A percentile compares a stretch with the other conserved stretches of the same genome.
phyloP scores from a whole-genome alignment of 352 stramenopile species.

The Phytophthora foliorum region DNA sequence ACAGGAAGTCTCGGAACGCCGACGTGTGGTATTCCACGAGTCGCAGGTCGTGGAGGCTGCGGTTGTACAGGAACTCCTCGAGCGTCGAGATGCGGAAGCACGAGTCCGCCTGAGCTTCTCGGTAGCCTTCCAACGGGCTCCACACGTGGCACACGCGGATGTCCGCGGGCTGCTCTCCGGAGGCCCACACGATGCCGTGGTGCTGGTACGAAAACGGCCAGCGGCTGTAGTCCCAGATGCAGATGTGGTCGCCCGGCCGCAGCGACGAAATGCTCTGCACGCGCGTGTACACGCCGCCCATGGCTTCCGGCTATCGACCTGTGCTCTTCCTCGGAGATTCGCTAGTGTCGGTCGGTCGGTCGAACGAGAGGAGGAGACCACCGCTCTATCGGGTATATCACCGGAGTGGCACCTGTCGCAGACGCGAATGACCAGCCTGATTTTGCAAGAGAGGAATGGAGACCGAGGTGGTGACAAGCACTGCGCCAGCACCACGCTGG shows the following conservation, averaged over 20 bases:
- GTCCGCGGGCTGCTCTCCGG: slow-evolving; percentile 48
- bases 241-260: slow-evolving; percentile 77
- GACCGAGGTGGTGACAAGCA: background rate
- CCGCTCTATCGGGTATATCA: too few relatives aligned
- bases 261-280: slow-evolving; percentile 62
- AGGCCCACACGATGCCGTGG: slow-evolving; percentile 79
- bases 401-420: slow-evolving; percentile 33
- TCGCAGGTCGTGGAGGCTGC: slow-evolving; percentile 52
- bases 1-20: slow-evolving; percentile 66
- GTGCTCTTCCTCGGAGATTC: slow-evolving; percentile 9
- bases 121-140: slow-evolving; percentile 65
- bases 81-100: slow-evolving; percentile 84
- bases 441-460: slow-evolving; percentile 34
- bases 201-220: slow-evolving; percentile 85
- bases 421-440: slow-evolving; percentile 15
- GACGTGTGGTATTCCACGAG: slow-evolving; percentile 85
- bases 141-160: slow-evolving; percentile 82
- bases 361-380: background rate
- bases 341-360: background rate
- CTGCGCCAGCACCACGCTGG: background rate
- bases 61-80: slow-evolving; percentile 76
- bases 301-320: slow-evolving; percentile 18
- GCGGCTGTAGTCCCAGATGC: slow-evolving; percentile 80
- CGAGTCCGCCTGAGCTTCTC: slow-evolving; percentile 73
- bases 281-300: slow-evolving; percentile 77